Conservation (phyloP, 495 filamentous ascomycete genomes). For the Penicillium steckii region DNA sequence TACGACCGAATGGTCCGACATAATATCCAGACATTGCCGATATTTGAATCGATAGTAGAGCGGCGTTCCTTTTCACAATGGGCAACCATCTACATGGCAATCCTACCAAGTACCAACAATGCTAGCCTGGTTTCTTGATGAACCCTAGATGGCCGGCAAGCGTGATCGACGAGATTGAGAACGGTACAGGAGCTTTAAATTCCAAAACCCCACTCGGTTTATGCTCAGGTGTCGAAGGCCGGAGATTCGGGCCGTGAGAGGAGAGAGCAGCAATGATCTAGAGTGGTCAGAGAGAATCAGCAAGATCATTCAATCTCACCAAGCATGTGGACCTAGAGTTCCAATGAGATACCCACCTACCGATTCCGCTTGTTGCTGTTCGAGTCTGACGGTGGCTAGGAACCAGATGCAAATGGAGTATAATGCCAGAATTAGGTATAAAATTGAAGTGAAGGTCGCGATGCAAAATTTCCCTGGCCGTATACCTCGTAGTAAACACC, state of each 20-base stretch:
- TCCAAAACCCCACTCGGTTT: neutral
- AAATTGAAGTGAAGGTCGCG: neutral
- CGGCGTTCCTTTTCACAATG: neutral
- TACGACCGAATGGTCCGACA: slow-evolving; percentile 50
- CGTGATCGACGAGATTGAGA: too few relatives aligned
- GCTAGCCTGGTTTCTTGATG: neutral
- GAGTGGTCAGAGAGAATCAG: neutral
- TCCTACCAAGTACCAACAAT: neutral
- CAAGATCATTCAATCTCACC: neutral
- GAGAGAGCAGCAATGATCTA: neutral
- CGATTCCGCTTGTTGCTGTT: neutral
- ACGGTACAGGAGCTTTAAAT: neutral
- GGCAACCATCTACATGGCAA: slow-evolving; percentile 9
- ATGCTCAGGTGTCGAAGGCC: neutral
- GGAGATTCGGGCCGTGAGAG: neutral
- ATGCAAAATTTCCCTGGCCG: neutral
- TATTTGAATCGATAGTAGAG: slow-evolving; percentile 1
- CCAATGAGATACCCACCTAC: neutral
- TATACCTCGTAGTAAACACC: neutral
- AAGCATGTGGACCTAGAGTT: neutral
- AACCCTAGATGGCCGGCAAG: too few relatives aligned
- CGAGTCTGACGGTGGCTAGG: neutral
- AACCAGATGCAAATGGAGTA: neutral
- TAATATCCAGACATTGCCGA: slow-evolving; percentile 44
- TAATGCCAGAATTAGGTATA: neutral